Evolutionary conservation across 495 filamentous ascomycete genomes (phyloP).

Genomic region (Annulohypoxylon moriforme): DNA sequence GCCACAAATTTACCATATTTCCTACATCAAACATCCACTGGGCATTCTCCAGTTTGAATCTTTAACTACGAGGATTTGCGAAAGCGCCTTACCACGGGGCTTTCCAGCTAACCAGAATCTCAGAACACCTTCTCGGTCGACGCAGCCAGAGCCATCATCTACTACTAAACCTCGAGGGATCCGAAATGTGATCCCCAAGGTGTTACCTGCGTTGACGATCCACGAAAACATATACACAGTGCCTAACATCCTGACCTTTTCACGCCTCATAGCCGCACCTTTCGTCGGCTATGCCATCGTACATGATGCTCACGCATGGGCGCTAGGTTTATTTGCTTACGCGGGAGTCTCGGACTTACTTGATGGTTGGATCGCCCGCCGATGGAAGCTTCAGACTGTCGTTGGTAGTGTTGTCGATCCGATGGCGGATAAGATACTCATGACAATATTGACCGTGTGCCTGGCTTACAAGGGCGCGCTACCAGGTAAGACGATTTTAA

Average conservation of each 20-base stretch:
- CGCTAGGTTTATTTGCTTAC: conserved; percentile 87
- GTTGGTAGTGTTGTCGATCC: conserved; percentile 97
- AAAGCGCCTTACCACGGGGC: neutral
- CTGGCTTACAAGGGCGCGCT: conserved; percentile 83
- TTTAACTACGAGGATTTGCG: neutral
- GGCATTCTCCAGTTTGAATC: neutral
- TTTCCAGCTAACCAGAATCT: conserved; percentile 7
- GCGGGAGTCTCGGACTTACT: conserved; percentile 91
- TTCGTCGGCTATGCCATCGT: conserved; percentile 90
- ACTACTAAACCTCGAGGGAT: conserved; percentile 33
- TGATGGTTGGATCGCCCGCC: conserved; percentile 91
- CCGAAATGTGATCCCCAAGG: conserved; percentile 48
- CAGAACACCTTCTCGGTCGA: conserved; percentile 13
- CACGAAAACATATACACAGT: conserved; percentile 97
- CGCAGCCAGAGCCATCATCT: neutral
- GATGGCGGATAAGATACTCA: conserved; percentile 94
- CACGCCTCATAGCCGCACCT: conserved; percentile 84
- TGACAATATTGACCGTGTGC: conserved; percentile 89
- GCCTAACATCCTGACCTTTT: conserved; percentile 91
- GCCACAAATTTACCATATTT: neutral
- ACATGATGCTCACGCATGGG: conserved; percentile 78
- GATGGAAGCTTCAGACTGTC: conserved; percentile 88
- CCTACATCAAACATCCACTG: neutral
- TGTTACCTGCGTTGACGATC: conserved; percentile 63
- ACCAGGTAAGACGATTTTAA: conserved; percentile 67